A percentile compares a stretch with the other conserved stretches of the same genome.
Conservation (phyloP, 805 yeast species). For the Kuraishia hungarica region DNA sequence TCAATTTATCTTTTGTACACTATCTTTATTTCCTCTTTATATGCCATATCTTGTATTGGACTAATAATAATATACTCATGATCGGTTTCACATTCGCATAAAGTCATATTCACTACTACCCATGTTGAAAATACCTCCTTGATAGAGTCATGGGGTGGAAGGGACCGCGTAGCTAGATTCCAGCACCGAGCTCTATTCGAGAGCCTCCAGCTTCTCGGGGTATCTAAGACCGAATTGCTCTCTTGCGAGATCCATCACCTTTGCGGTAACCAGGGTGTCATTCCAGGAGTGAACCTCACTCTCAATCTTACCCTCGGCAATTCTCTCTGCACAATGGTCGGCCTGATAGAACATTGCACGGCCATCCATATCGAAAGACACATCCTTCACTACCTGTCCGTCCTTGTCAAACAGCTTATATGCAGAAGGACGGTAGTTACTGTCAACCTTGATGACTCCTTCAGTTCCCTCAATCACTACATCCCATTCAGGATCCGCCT, state of each 20-base stretch:
- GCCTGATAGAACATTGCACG: slow-evolving; percentile 49
- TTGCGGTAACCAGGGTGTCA: slow-evolving; percentile 37
- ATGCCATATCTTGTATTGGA: too few species aligned
- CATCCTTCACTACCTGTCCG: slow-evolving; percentile 9
- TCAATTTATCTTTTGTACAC: neutral
- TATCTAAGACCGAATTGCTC: slow-evolving; percentile 31
- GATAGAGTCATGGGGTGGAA: too few species aligned
- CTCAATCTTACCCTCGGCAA: slow-evolving; percentile 28
- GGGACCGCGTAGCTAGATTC: too few species aligned
- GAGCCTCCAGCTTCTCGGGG: slow-evolving; percentile 15
- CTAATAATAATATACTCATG: too few species aligned
- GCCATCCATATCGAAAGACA: slow-evolving; percentile 23
- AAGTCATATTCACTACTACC: too few species aligned
- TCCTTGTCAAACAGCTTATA: slow-evolving; percentile 24
- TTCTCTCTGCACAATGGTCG: slow-evolving; percentile 39
- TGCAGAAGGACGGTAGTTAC: slow-evolving; percentile 11
- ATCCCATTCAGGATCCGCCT: neutral
- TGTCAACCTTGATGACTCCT: slow-evolving; percentile 11
- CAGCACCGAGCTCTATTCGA: neutral
- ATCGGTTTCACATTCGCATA: too few species aligned
- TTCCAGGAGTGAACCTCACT: slow-evolving; percentile 25
- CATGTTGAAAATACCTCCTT: too few species aligned
- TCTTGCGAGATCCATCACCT: slow-evolving; percentile 36
- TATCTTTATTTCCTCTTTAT: slow-evolving; percentile 10
- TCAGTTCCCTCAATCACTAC: slow-evolving; percentile 12